Conservation (phyloP, 176 grass and related monocot species). For the Hordeum vulgare region DNA sequence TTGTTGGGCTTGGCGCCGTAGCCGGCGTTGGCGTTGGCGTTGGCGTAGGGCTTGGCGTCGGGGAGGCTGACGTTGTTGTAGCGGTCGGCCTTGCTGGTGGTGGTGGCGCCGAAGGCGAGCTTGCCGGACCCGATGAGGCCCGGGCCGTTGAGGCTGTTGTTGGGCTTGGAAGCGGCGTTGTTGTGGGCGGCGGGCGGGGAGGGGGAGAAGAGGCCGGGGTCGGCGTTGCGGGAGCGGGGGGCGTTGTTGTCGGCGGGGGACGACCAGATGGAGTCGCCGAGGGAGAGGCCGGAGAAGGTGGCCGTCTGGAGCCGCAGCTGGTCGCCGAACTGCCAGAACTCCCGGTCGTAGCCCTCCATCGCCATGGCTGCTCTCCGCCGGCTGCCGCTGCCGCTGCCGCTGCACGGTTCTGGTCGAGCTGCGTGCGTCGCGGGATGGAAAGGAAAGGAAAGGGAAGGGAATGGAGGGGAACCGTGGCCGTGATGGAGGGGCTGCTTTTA, state of each 20-base stretch:
- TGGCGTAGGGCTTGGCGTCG: slow-evolving; percentile 3
- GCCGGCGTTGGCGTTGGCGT: neutral
- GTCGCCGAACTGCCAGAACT: slow-evolving; percentile 98
- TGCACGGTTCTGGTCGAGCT: neutral
- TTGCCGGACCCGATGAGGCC: slow-evolving; percentile 58
- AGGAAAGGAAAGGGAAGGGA: neutral
- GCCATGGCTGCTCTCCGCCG: neutral
- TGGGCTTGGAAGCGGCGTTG: too few relatives aligned
- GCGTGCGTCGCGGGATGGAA: neutral
- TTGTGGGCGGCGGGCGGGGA: neutral
- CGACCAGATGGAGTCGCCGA: slow-evolving; percentile 93
- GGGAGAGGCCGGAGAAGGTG: slow-evolving; percentile 64
- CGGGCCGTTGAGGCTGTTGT: neutral
- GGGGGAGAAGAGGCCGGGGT: neutral
- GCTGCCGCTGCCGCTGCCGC: neutral
- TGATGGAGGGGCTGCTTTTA: neutral
- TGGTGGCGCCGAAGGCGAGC: slow-evolving; percentile 71
- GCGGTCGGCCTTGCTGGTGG: slow-evolving; percentile 40
- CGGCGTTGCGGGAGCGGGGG: slow-evolving; percentile 19
- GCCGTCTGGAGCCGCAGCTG: slow-evolving; percentile 78
- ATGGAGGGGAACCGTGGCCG: too few relatives aligned
- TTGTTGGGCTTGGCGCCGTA: slow-evolving; percentile 15
- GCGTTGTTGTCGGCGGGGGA: slow-evolving; percentile 19
- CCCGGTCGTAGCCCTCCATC: slow-evolving; percentile 52
- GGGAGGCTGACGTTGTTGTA: slow-evolving; percentile 41